Evolutionary conservation across 805 yeast species (phyloP).

Genomic region (Candida golubevii): DNA sequence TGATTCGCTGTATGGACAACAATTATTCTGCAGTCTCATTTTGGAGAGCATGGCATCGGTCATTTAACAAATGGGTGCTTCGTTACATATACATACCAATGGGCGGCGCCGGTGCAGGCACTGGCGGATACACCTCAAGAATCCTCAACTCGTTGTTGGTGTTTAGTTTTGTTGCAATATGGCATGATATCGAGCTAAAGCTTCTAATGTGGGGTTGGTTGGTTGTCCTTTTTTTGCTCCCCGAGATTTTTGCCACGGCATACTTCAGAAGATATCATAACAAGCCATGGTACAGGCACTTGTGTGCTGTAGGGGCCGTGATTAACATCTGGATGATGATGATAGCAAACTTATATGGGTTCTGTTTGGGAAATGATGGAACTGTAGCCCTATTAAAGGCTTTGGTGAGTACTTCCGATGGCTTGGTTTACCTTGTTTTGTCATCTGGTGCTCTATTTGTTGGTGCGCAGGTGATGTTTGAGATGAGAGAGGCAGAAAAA

Average conservation of each 20-base stretch:
- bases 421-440: slow-evolving; percentile 56
- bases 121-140: slow-evolving; percentile 41
- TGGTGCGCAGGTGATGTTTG: slow-evolving; percentile 92
- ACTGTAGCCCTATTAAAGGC: slow-evolving; percentile 58
- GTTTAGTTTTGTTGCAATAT: slow-evolving; percentile 90
- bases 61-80: slow-evolving; percentile 85
- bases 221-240: slow-evolving; percentile 78
- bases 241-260: slow-evolving; percentile 68
- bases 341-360: slow-evolving; percentile 92
- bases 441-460: slow-evolving; percentile 70
- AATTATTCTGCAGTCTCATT: slow-evolving; percentile 91
- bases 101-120: slow-evolving; percentile 72
- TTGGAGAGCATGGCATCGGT: slow-evolving; percentile 99
- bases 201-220: slow-evolving; percentile 95
- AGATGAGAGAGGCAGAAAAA: slow-evolving; percentile 79
- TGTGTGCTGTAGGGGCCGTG: slow-evolving; percentile 86
- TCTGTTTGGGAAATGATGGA: slow-evolving; percentile 90
- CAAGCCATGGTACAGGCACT: slow-evolving; percentile 69
- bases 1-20: slow-evolving; percentile 94
- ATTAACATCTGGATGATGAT: slow-evolving; percentile 95
- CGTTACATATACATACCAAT: slow-evolving; percentile 87
- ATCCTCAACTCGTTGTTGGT: slow-evolving; percentile 76
- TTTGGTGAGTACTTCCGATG: slow-evolving; percentile 68
- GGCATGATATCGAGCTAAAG: slow-evolving; percentile 95
- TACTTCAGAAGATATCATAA: slow-evolving; percentile 37